Percentiles rank a stretch among this genome's conserved stretches.
These are phyloP conservation scores for Hypocrella siamensis DNA, from an alignment of 2,329 filamentous ascomycete genomes.

Conservation along the genomic window DNA sequence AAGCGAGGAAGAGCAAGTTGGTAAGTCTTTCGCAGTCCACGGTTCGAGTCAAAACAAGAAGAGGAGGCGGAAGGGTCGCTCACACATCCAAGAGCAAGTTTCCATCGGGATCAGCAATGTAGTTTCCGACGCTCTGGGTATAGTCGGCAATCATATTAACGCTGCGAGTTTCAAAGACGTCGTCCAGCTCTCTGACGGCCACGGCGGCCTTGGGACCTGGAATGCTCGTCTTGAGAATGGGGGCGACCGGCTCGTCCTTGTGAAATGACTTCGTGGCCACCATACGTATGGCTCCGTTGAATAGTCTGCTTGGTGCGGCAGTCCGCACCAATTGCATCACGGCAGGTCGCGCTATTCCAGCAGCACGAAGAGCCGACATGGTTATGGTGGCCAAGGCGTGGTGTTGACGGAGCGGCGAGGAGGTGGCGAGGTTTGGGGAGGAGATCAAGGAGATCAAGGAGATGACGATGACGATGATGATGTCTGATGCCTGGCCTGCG, in stretches of 20 bases:
- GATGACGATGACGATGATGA: not conserved
- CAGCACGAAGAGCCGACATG: slow-evolving; percentile 7
- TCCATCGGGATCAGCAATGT: slow-evolving; percentile 58
- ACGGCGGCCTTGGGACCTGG: slow-evolving; percentile 63
- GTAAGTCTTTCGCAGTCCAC: not conserved
- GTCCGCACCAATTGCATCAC: slow-evolving; percentile 3
- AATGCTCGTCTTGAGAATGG: slow-evolving; percentile 43
- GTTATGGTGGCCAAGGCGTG: not conserved
- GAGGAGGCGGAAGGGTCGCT: slow-evolving; percentile 11
- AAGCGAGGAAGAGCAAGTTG: not conserved
- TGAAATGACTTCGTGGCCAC: slow-evolving; percentile 24
- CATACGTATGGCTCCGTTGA: slow-evolving; percentile 8
- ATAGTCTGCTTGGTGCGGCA: slow-evolving; percentile 3
- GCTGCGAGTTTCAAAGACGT: slow-evolving; percentile 74
- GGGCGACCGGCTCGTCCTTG: slow-evolving; percentile 33
- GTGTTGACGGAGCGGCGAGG: not conserved
- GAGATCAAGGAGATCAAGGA: not conserved
- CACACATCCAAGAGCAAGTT: slow-evolving; percentile 60
- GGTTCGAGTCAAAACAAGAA: not conserved
- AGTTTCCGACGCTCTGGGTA: slow-evolving; percentile 62
- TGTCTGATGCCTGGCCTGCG: no score
- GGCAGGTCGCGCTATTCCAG: slow-evolving; percentile 3
- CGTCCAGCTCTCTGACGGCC: slow-evolving; percentile 52
- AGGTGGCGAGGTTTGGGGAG: not conserved
- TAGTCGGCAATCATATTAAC: slow-evolving; percentile 74